Evolutionary conservation across 257 asterid species (phyloP), one percentile per base, ranked within the genome.

Genomic region (Solanum ossicruentum): DNA sequence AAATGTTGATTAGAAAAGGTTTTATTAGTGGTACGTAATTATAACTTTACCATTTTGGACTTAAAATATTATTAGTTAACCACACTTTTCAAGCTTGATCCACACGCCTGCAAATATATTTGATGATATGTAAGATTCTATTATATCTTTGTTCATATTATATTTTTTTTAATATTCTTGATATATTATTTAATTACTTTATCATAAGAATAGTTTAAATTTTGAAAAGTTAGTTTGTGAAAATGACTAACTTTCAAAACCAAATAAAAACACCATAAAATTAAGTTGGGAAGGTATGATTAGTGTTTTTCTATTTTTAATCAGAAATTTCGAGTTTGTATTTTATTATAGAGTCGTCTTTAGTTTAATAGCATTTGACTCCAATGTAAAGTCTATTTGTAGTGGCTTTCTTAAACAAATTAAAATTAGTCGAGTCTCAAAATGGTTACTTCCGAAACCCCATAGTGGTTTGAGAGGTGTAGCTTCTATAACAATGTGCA

Each of bases 381-480:
- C 63, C 10, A 0, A 16, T 32, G 8, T 63, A 23, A 18, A 12
- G 2, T 63, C 10, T 63, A 23, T 63, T 61, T 21, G 10, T 12
- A 26, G 8, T 26, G 71, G 13, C 0, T 63, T 63, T 66, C 2
- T 16, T 8, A 7, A 1, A 15, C 3, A 1, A 13, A 28, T 28
- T 8, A 0, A 7, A 1, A 28, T 66, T 23, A 66, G 2, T 7
- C 3, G 17, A 21, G 69, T 23, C 12, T 11, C 17, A 21, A 61
- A 61, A 61, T 10, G 1, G 17, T 0, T 61, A 5, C 32, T 8
- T 60, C 3, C 0, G 2, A 3, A 0, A 11, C 0, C 26, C 20
- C 28, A 61, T n/a, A 58, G 66, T 58, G 3, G 1, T 58, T 58
- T 58, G 8, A 20, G 8, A 61, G 3, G 9, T 65, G 72, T 32